These are phyloP conservation scores for Solanum chiquidenum DNA, from an alignment of 257 asterid genomes.

Conservation along the genomic window DNA sequence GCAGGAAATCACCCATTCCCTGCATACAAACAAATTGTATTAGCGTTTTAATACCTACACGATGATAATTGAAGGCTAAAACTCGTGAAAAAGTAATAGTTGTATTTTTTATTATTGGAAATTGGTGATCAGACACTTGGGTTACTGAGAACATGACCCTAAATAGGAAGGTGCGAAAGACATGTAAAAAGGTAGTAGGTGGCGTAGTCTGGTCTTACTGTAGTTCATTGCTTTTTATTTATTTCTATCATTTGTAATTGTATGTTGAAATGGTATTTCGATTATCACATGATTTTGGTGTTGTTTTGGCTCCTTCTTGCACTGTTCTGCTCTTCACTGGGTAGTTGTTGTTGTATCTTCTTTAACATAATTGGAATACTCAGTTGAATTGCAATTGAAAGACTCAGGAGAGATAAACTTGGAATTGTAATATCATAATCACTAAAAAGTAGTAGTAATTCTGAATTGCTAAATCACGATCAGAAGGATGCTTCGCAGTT, in stretches of 20 bases:
- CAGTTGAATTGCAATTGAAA: background rate
- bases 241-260: background rate
- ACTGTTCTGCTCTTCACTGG: background rate
- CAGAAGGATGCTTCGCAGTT: background rate
- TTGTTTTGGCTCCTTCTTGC: background rate
- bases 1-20: slow-evolving; percentile 92
- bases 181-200: background rate
- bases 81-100: background rate
- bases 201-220: background rate
- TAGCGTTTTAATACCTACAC: background rate
- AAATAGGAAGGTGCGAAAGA: background rate
- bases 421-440: background rate
- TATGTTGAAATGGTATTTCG: background rate
- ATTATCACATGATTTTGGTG: background rate
- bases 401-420: background rate
- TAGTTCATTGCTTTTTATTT: background rate
- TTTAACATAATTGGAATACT: background rate
- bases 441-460: background rate
- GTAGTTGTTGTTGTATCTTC: background rate
- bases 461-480: background rate
- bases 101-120: background rate
- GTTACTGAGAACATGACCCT: too few relatives aligned
- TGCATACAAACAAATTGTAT: background rate
- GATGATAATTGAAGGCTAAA: background rate
- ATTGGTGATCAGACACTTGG: background rate